These are phyloP conservation scores for Xerocomellus chrysenteron DNA, from an alignment of 768 basidiomycete species.

Conservation along the genomic window DNA sequence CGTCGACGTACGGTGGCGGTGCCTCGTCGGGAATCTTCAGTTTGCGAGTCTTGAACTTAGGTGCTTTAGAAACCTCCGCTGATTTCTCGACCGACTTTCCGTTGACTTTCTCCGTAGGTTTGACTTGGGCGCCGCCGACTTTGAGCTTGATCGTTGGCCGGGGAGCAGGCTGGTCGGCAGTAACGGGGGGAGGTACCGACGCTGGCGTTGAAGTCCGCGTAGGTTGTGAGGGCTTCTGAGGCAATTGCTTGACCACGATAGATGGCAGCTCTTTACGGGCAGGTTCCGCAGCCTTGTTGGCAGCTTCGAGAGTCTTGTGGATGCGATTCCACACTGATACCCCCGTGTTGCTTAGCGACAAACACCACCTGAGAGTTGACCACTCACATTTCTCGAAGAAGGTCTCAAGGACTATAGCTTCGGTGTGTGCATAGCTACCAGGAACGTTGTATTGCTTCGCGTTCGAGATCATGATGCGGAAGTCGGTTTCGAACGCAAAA, in stretches of 20 bases:
- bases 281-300: constrained; percentile 43
- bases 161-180: constrained; percentile 36
- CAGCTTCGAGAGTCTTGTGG: constrained; percentile 77
- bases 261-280: constrained; percentile 25
- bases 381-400: constrained; percentile 85
- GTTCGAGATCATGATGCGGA: constrained; percentile 84
- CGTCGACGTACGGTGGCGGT: constrained; percentile 69
- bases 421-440: constrained; percentile 70
- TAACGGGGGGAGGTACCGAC: constrained; percentile 14
- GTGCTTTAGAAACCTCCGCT: constrained; percentile 33
- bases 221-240: constrained; percentile 19
- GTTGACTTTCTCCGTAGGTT: constrained; percentile 32
- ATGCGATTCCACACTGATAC: constrained; percentile 80
- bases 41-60: constrained; percentile 44
- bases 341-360: constrained; percentile 5
- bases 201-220: constrained; percentile 5
- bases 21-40: constrained; percentile 46
- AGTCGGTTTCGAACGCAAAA: constrained; percentile 81
- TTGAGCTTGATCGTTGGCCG: constrained; percentile 70
- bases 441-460: constrained; percentile 81
- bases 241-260: constrained; percentile 23
- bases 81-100: constrained; percentile 28
- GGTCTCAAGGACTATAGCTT: constrained; percentile 70
- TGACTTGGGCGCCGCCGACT: constrained; percentile 43
- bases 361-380: background rate